Base-by-base conservation (phyloP, 306 rosid species). In the Canavalia gladiata region DNA sequence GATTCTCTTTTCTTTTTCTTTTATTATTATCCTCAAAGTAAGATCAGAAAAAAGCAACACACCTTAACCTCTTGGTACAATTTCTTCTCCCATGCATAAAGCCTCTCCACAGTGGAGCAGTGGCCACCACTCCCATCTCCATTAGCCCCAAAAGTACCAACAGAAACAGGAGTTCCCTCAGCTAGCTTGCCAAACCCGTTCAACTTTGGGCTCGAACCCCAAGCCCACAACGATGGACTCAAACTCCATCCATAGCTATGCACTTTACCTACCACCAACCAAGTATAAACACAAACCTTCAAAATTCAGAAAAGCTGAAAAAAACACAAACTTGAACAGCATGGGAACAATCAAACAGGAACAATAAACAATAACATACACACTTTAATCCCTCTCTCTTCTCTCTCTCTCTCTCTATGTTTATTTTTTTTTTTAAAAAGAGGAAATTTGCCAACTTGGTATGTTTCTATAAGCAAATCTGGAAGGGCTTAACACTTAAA, bases 11-110 rank as follows among this genome's bases (percentile, higher is more conserved):
- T 62, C 67, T 39, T 58, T 81, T 71, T 37, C 68, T 72, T 85
- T 58, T 54, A 62, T 43, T 25, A 77, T 73, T 41, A 73, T 2
- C 47, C 5, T 83, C 65, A 12, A 83, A 71, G 55, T 71, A 68
- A 74, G 68, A 13, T 35, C 7, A 8, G 57, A 70, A 55, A 31
- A 54, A n/a, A 76, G 81, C 31, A 42, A 42, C 79, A 34, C 87
- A 93, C 99, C 97, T 93, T 95, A 75, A 91, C 99, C 75, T 95
- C 99, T 75, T 90, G 92, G 83, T 77, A 90, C 78, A 95, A 82
- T 82, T 90, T 93, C 86, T 93, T 93, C 86, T 95, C 99, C 99
- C 99, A 93, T 57, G 97, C 97, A 74, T 95, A 93, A 45, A 93
- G 82, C 84, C 94, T 95, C 91, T 91, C 97, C 84, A 95, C 85